Conservation (phyloP, 805 yeast genomes). For the Ogataea trehaloabstinens region DNA sequence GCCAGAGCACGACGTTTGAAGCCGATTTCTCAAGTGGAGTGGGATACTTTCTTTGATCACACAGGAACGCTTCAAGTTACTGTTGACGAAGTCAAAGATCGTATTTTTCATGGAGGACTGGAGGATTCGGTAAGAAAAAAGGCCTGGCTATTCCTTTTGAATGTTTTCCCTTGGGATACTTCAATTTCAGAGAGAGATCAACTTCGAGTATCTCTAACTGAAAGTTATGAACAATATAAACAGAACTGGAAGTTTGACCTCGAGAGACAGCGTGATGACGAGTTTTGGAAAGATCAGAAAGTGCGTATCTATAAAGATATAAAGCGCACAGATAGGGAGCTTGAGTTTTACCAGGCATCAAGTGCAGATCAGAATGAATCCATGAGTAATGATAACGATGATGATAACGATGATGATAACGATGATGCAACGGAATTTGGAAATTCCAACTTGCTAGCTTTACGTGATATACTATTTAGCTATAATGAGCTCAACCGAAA, state of each 20-base stretch:
- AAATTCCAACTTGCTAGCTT: slow-evolving; percentile 69
- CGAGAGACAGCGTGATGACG: slow-evolving; percentile 49
- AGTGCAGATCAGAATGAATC: slow-evolving; percentile 24
- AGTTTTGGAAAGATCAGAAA: slow-evolving; percentile 86
- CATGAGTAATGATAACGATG: slow-evolving; percentile 25
- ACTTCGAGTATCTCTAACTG: slow-evolving; percentile 52
- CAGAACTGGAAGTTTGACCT: slow-evolving; percentile 67
- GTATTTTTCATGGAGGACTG: slow-evolving; percentile 90
- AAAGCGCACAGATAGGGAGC: slow-evolving; percentile 81
- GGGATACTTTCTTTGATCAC: slow-evolving; percentile 82
- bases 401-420: slow-evolving; percentile 41
- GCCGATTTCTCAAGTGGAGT: slow-evolving; percentile 67
- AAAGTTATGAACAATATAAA: slow-evolving; percentile 52
- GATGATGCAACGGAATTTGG: slow-evolving; percentile 61
- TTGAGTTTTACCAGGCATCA: slow-evolving; percentile 54
- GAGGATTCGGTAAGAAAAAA: slow-evolving; percentile 55
- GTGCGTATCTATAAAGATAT: slow-evolving; percentile 91
- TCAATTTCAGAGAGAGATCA: slow-evolving; percentile 65
- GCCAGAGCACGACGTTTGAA: slow-evolving; percentile 61
- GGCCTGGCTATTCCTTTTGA: slow-evolving; percentile 85
- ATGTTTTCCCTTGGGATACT: slow-evolving; percentile 87
- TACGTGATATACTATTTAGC: slow-evolving; percentile 79
- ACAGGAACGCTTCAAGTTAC: slow-evolving; percentile 75
- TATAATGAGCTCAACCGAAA: slow-evolving; percentile 81
- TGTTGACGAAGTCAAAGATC: slow-evolving; percentile 70